Base-by-base conservation (phyloP, 306 rosid genomes). In the Oemleria cerasiformis region DNA sequence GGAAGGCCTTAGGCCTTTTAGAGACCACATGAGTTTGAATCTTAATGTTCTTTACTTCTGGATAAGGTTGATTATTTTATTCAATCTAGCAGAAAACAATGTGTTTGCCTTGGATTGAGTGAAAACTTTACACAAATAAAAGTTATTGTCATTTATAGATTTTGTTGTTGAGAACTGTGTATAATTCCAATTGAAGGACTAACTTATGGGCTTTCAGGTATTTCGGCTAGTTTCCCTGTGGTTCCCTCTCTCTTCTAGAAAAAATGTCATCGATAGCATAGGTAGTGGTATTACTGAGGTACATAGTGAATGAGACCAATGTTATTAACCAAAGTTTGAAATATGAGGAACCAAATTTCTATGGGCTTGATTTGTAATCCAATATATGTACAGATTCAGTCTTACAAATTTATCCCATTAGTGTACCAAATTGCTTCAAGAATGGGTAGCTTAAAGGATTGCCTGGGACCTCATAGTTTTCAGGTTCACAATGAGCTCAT, bases 401-500 rank as follows among this genome's bases (percentile, higher is more conserved):
- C 98, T 67, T 90, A 83, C 84, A 93, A 93, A 80, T 90, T 93
- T 75, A 77, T 93, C 73, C 97, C 96, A 57, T 70, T 93, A 63
- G 93, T 83, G 17, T 93, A 93, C 84, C 98, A 93, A 84, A 88
- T 93, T 83, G 98, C 98, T 70, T 93, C 98, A 14, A 88, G 98
- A 87, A 84, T 93, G 97, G 98, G 98, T 73, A 81, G 90, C 82
- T 76, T 91, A 70, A 93, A 88, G 85, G 97, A 93, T 65, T 77
- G 79, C 78, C 81, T 80, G 8, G 97, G 94, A 60, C 77, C 92
- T 76, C 80, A 47, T 72, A 84, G 72, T 84, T 90, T 93, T 78
- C 98, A 93, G 97, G 98, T 93, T 82, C 56, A 68, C 76, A 73
- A 17, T 71, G 57, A 60, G 45, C 48, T 68, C 70, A 64, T 44